Base-by-base conservation (phyloP, 495 filamentous ascomycete genomes). In the Penicillium chermesinum region DNA sequence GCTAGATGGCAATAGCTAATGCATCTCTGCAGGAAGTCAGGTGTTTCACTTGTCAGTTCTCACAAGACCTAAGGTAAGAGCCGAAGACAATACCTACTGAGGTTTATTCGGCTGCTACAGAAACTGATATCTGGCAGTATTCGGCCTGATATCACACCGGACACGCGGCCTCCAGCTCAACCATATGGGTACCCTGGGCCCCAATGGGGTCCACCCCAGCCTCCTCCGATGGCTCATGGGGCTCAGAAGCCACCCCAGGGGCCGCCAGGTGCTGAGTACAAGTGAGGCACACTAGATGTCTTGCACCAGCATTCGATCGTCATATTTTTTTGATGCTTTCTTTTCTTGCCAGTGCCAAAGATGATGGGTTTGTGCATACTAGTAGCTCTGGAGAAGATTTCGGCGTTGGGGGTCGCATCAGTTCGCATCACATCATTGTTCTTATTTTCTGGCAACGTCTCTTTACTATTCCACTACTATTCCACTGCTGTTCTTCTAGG, bases 41-140 rank as follows among this genome's bases (percentile, higher is more conserved):
- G 16, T 80, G 76, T 54, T 63, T 70, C 50, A 77, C 74, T 45
- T 80, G 76, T 52, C 71, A 71, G 43, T 77, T 73, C 55, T 75
- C 65, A 30, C 76, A 79, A 53, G 76, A 78, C 46, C 50, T 79
- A 21, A 66, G 71, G 75, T 76, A 61, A 41, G 64, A 48, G n/a
- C 7, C 38, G 10, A 5, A n/a, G 15, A 30, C 44, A 42, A 45
- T 2, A 30, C 16, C 10, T n/a, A n/a, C n/a, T n/a, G 19, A 7
- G 17, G 0, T 14, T 15, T 12, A 17, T 13, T 27, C 27, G 13
- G 16, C 10, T 3, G 9, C 36, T 20, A n/a, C 10, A 15, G 46
- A 44, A 38, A 53, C 50, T 58, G 35, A 53, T 27, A 50, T 21
- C 5, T 13, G 21, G 2, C 22, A 72, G 67, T 17, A 67, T 70